Evolutionary conservation across 768 basidiomycete genomes (phyloP), one percentile per base, ranked within the genome.

Genomic region (Fomitopsis pulvina): DNA sequence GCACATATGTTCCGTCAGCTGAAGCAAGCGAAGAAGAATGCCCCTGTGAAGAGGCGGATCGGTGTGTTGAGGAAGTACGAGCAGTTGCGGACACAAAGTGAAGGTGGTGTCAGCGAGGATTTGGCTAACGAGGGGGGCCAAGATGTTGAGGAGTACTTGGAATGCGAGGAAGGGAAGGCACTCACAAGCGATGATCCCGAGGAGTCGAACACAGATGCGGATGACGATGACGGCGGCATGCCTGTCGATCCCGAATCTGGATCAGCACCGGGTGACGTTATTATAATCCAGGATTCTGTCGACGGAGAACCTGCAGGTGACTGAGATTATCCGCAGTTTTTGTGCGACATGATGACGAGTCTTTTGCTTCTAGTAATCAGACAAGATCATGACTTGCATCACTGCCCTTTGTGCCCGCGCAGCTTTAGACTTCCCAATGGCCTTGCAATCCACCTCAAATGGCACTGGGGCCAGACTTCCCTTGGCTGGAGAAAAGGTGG

Each of bases 371-470:
- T n/a, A n/a, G n/a, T n/a, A n/a, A n/a, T n/a, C n/a, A n/a, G n/a
- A n/a, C n/a, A n/a, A 24, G 21, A 16, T 16, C 18, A 11, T 22
- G 30, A 28, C 24, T 21, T 21, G 28, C 52, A 49, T 38, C 10
- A 9, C 18, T 58, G 57, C 22, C 57, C 57, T 8, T 22, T 58
- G 7, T 58, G 57, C n/a, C 50, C 54, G 25, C 46, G 57, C 27
- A 26, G 28, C 25, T 58, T 58, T 24, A 27, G 34, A 8, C 48
- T 55, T 2, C 44, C 54, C 1, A 53, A 58, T 28, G 45, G 57
- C 4, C 47, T 58, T 3, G 52, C 54, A 26, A 46, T 58, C 6
- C 57, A 58, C 18, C 47, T 55, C 2, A 58, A 58, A 39, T 58
- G 57, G 57, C 57, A 58, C 25, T 58, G 54, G 52, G 57, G 57